phyloP scores from a whole-genome alignment of 2,329 filamentous ascomycete genomes.

The Verticillium longisporum region DNA sequence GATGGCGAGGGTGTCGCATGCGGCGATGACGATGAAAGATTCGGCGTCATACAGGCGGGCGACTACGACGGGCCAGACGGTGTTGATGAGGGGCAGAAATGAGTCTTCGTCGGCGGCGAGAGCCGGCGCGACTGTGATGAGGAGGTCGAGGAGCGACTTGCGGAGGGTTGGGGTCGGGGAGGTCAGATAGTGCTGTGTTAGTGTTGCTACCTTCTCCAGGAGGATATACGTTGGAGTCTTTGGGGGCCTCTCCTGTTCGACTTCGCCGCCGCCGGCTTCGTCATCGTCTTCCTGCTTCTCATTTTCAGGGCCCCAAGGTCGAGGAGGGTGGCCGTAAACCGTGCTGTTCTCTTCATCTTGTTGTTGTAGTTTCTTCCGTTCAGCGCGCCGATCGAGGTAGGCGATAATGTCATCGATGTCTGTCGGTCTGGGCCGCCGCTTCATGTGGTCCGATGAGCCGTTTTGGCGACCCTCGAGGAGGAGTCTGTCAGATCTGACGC shows the following conservation, averaged over 20 bases:
- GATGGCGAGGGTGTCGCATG: slow-evolving; percentile 59
- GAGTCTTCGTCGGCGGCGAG: slow-evolving; percentile 72
- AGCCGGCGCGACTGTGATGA: slow-evolving; percentile 64
- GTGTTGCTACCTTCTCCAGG: slow-evolving; percentile 70
- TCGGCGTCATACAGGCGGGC: slow-evolving; percentile 61
- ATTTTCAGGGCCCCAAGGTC: slow-evolving; percentile 21
- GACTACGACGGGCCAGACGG: slow-evolving; percentile 79
- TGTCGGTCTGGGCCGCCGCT: slow-evolving; percentile 20
- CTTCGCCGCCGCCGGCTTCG: neutral
- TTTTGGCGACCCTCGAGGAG: slow-evolving; percentile 34
- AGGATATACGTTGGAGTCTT: slow-evolving; percentile 75
- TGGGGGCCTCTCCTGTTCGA: slow-evolving; percentile 46
- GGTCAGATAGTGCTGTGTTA: slow-evolving; percentile 87
- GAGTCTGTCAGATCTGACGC: slow-evolving; percentile 51
- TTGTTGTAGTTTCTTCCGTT: slow-evolving; percentile 18
- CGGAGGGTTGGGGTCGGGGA: slow-evolving; percentile 75
- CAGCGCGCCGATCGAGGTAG: slow-evolving; percentile 54
- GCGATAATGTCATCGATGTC: slow-evolving; percentile 40
- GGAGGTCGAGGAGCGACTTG: slow-evolving; percentile 68
- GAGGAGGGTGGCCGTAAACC: slow-evolving; percentile 24
- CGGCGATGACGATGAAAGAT: slow-evolving; percentile 61
- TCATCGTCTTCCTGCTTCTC: slow-evolving; percentile 14
- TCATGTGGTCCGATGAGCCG: slow-evolving; percentile 33
- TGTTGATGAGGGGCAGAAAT: slow-evolving; percentile 84
- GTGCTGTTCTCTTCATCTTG: slow-evolving; percentile 26